A percentile compares a stretch with the other conserved stretches of the same genome.
Conservation (phyloP, 495 filamentous ascomycete species). For the Letharia columbiana region DNA sequence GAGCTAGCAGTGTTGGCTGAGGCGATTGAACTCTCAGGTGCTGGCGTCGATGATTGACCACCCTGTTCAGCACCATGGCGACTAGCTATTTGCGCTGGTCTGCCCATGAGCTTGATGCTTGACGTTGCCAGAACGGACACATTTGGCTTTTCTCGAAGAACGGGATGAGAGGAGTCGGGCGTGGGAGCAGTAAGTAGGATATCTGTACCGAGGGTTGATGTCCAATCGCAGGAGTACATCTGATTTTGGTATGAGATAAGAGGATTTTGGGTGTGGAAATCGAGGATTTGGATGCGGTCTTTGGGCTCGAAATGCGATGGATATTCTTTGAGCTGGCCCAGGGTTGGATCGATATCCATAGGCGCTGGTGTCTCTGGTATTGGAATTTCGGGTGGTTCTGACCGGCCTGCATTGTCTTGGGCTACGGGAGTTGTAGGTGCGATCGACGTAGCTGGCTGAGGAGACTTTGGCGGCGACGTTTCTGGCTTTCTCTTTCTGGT, state of each 20-base stretch:
- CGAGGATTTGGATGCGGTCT: conserved; percentile 65
- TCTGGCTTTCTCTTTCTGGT: conserved; percentile 27
- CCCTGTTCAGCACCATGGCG: not conserved
- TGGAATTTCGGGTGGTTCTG: conserved; percentile 5
- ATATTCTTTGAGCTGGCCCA: not conserved
- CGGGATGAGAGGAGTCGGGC: conserved; percentile 31
- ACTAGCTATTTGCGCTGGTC: conserved; percentile 34
- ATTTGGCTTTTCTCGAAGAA: conserved; percentile 34
- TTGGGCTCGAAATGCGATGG: not conserved
- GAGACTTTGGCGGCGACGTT: conserved; percentile 1
- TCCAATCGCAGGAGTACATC: conserved; percentile 70
- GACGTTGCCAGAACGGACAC: conserved; percentile 58
- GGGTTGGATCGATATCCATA: not conserved
- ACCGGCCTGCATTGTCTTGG: conserved; percentile 9
- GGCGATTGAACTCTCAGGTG: not conserved
- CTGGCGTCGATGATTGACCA: not conserved
- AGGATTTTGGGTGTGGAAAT: conserved; percentile 63
- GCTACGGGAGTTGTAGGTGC: not conserved
- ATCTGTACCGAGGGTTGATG: conserved; percentile 69
- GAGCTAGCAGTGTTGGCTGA: not conserved
- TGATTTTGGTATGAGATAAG: conserved; percentile 66
- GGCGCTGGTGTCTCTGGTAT: not conserved
- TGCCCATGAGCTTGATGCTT: conserved; percentile 41
- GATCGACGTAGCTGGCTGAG: conserved; percentile 2
- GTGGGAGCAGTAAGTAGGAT: conserved; percentile 54